These are phyloP conservation scores for Pyrus betulifolia DNA, from an alignment of 306 rosid species.

Conservation along the genomic window DNA sequence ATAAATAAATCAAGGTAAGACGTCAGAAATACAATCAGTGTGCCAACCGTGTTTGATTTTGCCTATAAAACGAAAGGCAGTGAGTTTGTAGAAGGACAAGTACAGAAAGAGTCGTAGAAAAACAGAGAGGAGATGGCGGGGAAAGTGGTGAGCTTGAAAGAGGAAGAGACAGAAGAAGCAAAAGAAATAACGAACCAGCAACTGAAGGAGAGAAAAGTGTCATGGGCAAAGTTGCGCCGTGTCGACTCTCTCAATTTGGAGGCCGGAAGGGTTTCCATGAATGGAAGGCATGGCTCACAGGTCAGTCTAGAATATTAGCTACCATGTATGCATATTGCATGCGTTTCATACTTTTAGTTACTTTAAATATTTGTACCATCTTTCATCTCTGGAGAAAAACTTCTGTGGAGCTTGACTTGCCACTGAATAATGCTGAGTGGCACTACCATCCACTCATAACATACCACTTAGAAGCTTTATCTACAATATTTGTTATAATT, in stretches of 20 bases:
- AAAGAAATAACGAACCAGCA: not conserved
- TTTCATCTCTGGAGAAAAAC: no score
- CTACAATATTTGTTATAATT: no score
- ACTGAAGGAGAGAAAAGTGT: slow-evolving; percentile 26
- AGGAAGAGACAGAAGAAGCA: not conserved
- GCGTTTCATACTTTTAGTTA: no score
- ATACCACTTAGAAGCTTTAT: no score
- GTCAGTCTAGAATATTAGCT: slow-evolving; percentile 4
- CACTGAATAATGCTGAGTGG: no score
- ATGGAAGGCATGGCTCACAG: slow-evolving; percentile 13
- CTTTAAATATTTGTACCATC: no score
- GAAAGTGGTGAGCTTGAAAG: not conserved
- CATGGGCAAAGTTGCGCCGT: slow-evolving; percentile 71
- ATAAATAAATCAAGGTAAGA: not conserved
- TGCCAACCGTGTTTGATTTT: not conserved
- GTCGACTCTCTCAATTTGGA: slow-evolving; percentile 76
- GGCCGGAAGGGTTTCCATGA: slow-evolving; percentile 59
- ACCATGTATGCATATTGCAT: not conserved
- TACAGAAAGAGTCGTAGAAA: not conserved
- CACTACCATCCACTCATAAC: no score
- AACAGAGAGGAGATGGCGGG: not conserved
- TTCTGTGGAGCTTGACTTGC: no score
- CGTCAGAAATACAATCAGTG: not conserved
- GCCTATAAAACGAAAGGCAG: not conserved
- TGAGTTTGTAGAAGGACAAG: not conserved